These are phyloP conservation scores for Dysphania ambrosioides DNA, from an alignment of 148 eudicot species.

Conservation along the genomic window DNA sequence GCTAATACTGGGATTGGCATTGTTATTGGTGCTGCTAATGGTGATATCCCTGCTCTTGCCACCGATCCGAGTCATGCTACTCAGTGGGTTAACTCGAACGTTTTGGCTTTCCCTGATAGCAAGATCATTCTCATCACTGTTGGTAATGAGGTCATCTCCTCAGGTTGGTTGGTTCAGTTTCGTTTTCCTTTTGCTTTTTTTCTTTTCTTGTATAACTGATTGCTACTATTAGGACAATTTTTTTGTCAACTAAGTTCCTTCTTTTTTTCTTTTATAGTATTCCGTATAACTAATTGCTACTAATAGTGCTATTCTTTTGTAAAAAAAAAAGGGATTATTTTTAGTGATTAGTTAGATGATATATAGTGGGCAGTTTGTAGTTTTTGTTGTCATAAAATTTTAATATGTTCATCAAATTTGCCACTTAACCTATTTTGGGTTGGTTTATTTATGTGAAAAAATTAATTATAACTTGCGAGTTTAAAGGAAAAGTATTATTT, in stretches of 20 bases:
- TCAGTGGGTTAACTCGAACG: constrained; percentile 73
- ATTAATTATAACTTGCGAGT: too few relatives aligned
- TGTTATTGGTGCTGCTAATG: constrained; percentile 72
- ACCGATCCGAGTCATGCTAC: constrained; percentile 71
- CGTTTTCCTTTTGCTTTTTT: neutral
- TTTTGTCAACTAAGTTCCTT: neutral
- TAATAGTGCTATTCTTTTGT: too few relatives aligned
- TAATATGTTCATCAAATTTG: neutral
- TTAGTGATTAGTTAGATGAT: too few relatives aligned
- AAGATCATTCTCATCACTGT: constrained; percentile 64
- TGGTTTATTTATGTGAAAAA: neutral
- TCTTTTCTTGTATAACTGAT: neutral
- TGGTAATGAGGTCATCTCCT: constrained; percentile 75
- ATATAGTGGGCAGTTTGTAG: neutral
- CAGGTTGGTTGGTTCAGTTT: constrained; percentile 24
- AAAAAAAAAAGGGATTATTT: too few relatives aligned
- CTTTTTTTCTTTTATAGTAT: neutral
- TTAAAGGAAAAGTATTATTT: too few relatives aligned
- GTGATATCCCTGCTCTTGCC: constrained; percentile 71
- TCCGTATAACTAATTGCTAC: neutral
- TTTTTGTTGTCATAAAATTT: too few relatives aligned
- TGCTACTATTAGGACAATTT: neutral
- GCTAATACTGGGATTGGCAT: constrained; percentile 73
- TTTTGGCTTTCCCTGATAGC: constrained; percentile 62
- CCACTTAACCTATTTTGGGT: neutral